These are phyloP conservation scores for Auricularia heimuer DNA, from an alignment of 768 basidiomycete species.

Conservation along the genomic window DNA sequence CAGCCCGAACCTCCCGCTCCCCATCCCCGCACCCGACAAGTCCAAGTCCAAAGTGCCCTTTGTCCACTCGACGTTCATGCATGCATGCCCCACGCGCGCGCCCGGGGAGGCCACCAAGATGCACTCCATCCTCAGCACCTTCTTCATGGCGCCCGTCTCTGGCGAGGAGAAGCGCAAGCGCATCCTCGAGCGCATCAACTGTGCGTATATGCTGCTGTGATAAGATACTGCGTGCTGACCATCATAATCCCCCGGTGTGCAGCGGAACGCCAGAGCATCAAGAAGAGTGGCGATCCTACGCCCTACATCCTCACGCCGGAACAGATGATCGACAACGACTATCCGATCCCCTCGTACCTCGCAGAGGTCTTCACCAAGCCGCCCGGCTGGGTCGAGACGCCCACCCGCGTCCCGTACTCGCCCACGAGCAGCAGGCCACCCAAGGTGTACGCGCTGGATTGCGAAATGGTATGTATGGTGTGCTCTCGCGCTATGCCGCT, in stretches of 20 bases:
- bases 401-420: constrained; percentile 17
- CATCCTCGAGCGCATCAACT: constrained; percentile 28
- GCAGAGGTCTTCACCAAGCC: constrained; percentile 57
- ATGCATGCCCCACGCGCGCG: constrained; percentile 87
- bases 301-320: constrained; percentile 67
- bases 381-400: constrained; percentile 76
- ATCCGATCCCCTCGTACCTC: constrained; percentile 80
- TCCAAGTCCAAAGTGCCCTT: constrained; percentile 35
- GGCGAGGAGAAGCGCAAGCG: constrained; percentile 70
- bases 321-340: constrained; percentile 93
- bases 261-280: constrained; percentile 40
- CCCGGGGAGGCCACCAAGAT: constrained; percentile 81
- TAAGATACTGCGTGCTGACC: background rate
- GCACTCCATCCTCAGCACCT: constrained; percentile 74
- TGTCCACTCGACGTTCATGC: constrained; percentile 73
- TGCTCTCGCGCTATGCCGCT: background rate
- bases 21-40: constrained; percentile 27
- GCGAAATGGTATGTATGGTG: constrained; percentile 72
- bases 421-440: constrained; percentile 13
- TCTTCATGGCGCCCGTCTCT: constrained; percentile 74
- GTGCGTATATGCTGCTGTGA: constrained; percentile 16
- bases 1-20: constrained; percentile 46
- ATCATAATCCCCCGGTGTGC: constrained; percentile 5
- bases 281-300: constrained; percentile 50
- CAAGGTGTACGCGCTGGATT: constrained; percentile 79